Evolutionary conservation across 768 basidiomycete species (phyloP).

Genomic region (Hydnum rufescens): DNA sequence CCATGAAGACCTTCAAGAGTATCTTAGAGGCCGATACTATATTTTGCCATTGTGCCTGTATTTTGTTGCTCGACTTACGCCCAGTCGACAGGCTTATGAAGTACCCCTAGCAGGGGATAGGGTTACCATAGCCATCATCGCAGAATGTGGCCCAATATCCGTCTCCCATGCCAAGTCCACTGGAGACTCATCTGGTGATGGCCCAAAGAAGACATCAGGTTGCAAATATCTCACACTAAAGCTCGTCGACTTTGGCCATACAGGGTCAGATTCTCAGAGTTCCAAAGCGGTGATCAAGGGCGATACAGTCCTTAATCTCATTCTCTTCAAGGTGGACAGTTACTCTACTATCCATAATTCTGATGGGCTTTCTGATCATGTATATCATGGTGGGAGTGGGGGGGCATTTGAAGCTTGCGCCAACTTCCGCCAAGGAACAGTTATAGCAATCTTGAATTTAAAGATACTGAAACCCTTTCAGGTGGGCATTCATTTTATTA

Average conservation of each 20-base stretch:
- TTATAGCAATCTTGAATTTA: constrained; percentile 79
- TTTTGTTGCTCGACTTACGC: constrained; percentile 56
- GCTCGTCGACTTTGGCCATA: constrained; percentile 60
- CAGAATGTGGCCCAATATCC: constrained; percentile 66
- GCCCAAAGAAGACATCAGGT: too few relatives aligned
- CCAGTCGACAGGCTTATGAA: constrained; percentile 70
- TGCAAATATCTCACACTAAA: constrained; percentile 78
- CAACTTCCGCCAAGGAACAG: constrained; percentile 73
- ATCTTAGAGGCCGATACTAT: constrained; percentile 68
- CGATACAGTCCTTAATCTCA: constrained; percentile 61
- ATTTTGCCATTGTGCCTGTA: constrained; percentile 80
- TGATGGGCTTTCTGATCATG: constrained; percentile 31
- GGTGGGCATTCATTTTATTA: too few relatives aligned
- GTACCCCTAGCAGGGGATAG: constrained; percentile 85
- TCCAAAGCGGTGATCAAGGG: constrained; percentile 46
- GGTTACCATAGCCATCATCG: constrained; percentile 90
- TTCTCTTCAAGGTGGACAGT: constrained; percentile 77
- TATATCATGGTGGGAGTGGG: constrained; percentile 74
- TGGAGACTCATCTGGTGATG: constrained; percentile 3
- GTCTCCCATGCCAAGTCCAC: constrained; percentile 26
- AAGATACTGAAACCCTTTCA: constrained; percentile 70
- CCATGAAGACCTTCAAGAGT: constrained; percentile 60
- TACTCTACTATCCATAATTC: constrained; percentile 26
- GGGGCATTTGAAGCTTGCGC: constrained; percentile 84
- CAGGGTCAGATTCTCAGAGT: constrained; percentile 24